Conservation (phyloP, 2,329 filamentous ascomycete genomes). For the Aureobasidium sp. region DNA sequence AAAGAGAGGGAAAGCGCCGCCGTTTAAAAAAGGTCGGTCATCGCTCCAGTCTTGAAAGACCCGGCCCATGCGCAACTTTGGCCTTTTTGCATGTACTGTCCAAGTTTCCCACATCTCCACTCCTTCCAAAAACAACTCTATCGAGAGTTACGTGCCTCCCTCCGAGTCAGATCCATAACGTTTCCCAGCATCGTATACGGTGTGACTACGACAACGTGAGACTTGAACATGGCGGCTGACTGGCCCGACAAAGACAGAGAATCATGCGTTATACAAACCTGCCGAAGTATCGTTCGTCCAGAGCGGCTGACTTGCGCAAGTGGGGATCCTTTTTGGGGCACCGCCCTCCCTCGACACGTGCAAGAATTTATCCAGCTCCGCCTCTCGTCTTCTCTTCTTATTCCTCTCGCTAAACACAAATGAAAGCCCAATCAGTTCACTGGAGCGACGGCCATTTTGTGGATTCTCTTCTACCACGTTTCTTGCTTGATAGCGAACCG, state of each 20-base stretch:
- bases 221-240: not conserved
- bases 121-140: not conserved
- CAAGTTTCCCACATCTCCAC: not conserved
- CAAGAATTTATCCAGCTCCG: not conserved
- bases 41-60: not conserved
- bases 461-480: not conserved
- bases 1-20: not conserved
- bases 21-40: slow-evolving; percentile 2
- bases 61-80: slow-evolving; percentile 4
- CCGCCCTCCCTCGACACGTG: not conserved
- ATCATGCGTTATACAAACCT: not conserved
- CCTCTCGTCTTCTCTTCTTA: not conserved
- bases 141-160: not conserved
- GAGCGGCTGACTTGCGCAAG: slow-evolving; percentile 2
- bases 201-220: not conserved
- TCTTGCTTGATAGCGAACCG: not conserved
- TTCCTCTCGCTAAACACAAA: not conserved
- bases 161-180: not conserved
- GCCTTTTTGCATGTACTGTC: not conserved
- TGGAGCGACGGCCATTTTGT: not conserved
- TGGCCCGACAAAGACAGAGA: not conserved
- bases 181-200: not conserved
- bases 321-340: not conserved
- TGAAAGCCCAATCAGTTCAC: not conserved
- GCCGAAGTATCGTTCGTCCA: not conserved